Percentiles rank a stretch among this genome's conserved stretches.
Evolutionary conservation across 2,329 filamentous ascomycete species (phyloP).

Genomic region (Penicillium brasilianum): DNA sequence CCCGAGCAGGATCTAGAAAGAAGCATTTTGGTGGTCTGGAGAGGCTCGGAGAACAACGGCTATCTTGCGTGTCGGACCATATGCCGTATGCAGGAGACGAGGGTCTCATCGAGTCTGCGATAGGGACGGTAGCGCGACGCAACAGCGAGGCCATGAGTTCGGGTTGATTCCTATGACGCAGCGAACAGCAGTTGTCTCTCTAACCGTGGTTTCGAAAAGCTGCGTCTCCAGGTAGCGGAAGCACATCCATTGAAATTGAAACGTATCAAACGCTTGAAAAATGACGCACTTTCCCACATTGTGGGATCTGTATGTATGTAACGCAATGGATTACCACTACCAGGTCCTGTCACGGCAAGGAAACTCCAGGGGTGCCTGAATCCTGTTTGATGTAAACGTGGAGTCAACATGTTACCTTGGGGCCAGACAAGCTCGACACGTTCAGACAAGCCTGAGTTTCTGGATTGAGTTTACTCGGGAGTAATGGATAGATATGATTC

Average conservation of each 20-base stretch:
- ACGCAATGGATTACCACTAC: background rate
- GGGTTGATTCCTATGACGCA: background rate
- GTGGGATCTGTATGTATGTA: background rate
- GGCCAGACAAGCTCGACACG: background rate
- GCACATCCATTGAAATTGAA: background rate
- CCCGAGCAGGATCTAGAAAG: background rate
- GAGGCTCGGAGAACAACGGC: background rate
- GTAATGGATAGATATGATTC: slow-evolving; percentile 5
- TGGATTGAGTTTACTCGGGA: slow-evolving; percentile 10
- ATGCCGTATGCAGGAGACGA: slow-evolving; percentile 13
- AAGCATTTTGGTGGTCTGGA: background rate
- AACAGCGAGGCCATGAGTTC: slow-evolving; percentile 10
- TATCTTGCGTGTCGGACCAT: background rate
- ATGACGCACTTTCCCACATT: background rate
- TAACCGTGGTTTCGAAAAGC: background rate
- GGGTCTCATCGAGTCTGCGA: slow-evolving; percentile 9
- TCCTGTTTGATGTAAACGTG: background rate
- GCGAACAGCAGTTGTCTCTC: background rate
- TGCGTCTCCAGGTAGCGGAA: background rate
- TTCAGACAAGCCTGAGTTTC: background rate
- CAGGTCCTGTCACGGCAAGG: background rate
- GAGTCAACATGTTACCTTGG: background rate
- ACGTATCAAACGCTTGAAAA: background rate
- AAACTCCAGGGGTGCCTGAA: background rate
- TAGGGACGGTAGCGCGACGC: slow-evolving; percentile 8